Conservation (phyloP, 2,329 filamentous ascomycete genomes). For the Bipolaris victoriae region DNA sequence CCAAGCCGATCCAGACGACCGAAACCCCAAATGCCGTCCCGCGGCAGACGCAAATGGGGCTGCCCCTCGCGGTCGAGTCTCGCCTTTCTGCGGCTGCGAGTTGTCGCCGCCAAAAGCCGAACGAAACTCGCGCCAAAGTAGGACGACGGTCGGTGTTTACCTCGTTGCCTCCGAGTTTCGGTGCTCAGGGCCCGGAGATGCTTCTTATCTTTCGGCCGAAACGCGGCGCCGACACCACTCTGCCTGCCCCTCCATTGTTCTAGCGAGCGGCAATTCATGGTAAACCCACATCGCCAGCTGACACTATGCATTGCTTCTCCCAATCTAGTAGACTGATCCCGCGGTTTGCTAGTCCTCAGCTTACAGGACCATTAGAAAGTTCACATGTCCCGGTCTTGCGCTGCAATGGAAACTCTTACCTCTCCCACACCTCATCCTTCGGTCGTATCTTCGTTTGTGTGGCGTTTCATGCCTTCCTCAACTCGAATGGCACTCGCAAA, state of each 20-base stretch:
- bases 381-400: background rate
- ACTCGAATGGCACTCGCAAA: background rate
- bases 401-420: background rate
- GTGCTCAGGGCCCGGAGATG: conserved; percentile 20
- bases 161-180: conserved; percentile 15
- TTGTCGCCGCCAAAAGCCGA: conserved; percentile 33
- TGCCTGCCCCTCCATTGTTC: conserved; percentile 21
- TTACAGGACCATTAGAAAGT: conserved; percentile 18
- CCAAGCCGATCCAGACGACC: conserved; percentile 19
- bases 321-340: conserved; percentile 24
- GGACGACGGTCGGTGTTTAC: conserved; percentile 20
- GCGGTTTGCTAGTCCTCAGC: conserved; percentile 6
- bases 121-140: conserved; percentile 21
- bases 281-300: background rate
- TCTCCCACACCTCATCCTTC: background rate
- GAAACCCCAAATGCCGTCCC: conserved; percentile 3
- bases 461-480: background rate
- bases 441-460: background rate
- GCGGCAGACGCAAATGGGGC: conserved; percentile 15
- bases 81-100: conserved; percentile 40
- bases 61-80: conserved; percentile 35
- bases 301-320: conserved; percentile 26
- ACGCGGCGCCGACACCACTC: conserved; percentile 10
- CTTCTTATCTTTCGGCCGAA: conserved; percentile 17
- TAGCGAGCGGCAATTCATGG: conserved; percentile 5